phyloP scores from a whole-genome alignment of 805 yeast genomes.

The Wickerhamomyces chambardii region DNA sequence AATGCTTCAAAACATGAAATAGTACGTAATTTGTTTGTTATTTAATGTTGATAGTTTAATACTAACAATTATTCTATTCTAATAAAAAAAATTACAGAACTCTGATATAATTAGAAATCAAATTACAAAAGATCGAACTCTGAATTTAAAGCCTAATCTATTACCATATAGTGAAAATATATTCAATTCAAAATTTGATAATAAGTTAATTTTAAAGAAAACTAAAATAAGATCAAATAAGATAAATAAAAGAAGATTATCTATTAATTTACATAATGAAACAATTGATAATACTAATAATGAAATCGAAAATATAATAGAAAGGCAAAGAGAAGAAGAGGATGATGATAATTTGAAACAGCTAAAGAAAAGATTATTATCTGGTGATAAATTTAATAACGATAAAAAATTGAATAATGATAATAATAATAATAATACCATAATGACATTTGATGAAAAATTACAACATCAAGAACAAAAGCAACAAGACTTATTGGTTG shows the following conservation, averaged over 20 bases:
- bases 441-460: conserved; percentile 21
- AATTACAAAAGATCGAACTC: not conserved
- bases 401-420: conserved; percentile 1
- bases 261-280: conserved; percentile 12
- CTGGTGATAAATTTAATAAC: conserved; percentile 16
- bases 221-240: conserved; percentile 3
- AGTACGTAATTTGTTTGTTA: conserved; percentile 1
- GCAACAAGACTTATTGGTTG: conserved; percentile 26
- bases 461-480: conserved; percentile 24
- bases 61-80: not conserved
- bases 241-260: conserved; percentile 8
- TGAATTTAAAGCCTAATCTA: not conserved
- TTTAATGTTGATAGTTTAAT: too few species aligned
- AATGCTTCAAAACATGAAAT: conserved; percentile 6
- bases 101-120: not conserved
- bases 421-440: too few species aligned
- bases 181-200: conserved; percentile 4
- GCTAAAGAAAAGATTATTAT: conserved; percentile 21
- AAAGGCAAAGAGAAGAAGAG: conserved; percentile 1
- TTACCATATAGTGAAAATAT: conserved; percentile 1
- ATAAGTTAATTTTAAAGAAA: conserved; percentile 2
- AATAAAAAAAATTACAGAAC: not conserved
- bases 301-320: not conserved
- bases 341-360: conserved; percentile 22
- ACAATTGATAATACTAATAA: conserved; percentile 3